Percentiles rank a stretch among this genome's conserved stretches.
phyloP scores from a whole-genome alignment of 83 land plant species.

The Picea abies region DNA sequence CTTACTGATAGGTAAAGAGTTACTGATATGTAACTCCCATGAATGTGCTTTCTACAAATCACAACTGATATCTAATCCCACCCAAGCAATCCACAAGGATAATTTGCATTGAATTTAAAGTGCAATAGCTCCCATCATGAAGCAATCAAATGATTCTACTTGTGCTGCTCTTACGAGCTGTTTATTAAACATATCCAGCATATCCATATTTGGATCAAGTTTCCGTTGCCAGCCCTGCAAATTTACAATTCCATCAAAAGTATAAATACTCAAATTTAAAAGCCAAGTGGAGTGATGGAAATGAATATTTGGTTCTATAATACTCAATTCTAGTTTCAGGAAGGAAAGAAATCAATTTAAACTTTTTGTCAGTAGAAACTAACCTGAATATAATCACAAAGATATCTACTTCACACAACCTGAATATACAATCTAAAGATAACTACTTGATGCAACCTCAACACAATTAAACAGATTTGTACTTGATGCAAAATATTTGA shows the following conservation, averaged over 20 bases:
- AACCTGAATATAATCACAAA: not conserved
- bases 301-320: not conserved
- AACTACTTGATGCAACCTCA: not conserved
- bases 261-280: not conserved
- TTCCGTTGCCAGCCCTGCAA: conserved; percentile 6
- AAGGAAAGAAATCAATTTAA: not conserved
- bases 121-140: conserved; percentile 3
- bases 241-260: not conserved
- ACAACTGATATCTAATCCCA: no score
- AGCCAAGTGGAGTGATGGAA: not conserved
- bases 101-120: not conserved
- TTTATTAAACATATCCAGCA: not conserved
- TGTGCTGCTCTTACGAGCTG: not conserved
- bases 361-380: not conserved
- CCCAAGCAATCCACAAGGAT: not conserved
- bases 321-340: not conserved
- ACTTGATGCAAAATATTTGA: not conserved
- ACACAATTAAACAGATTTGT: not conserved
- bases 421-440: not conserved
- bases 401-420: not conserved
- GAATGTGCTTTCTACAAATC: no score
- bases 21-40: not conserved
- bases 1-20: not conserved
- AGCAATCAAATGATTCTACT: not conserved
- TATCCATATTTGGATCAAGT: not conserved